A percentile compares a stretch with the other conserved stretches of the same genome.
Evolutionary conservation across 495 filamentous ascomycete species (phyloP).

Genomic region (Melanomma pulvis-pyrius): DNA sequence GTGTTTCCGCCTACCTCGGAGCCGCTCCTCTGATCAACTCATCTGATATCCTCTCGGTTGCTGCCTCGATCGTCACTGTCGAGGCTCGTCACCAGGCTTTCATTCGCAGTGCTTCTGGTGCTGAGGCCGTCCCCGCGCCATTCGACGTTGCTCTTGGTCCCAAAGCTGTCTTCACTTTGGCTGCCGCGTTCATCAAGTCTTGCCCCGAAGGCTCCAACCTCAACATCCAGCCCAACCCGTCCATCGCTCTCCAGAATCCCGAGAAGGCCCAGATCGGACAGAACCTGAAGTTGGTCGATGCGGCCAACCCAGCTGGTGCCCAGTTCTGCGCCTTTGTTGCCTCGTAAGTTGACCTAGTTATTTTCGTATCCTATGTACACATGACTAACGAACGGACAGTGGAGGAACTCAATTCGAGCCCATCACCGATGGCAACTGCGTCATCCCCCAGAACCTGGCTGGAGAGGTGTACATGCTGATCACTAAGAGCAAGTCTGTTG

Average conservation of each 20-base stretch:
- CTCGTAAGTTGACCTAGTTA: conserved; percentile 27
- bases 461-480: conserved; percentile 41
- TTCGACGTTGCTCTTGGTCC: conserved; percentile 63
- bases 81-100: conserved; percentile 65
- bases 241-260: conserved; percentile 55
- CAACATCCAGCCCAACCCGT: conserved; percentile 59
- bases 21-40: conserved; percentile 61
- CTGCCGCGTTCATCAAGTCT: conserved; percentile 62
- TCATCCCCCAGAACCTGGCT: conserved; percentile 32
- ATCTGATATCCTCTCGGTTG: conserved; percentile 56
- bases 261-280: conserved; percentile 50
- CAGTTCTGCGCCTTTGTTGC: conserved; percentile 60
- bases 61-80: conserved; percentile 62
- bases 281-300: conserved; percentile 49
- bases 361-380: neutral
- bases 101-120: conserved; percentile 54
- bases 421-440: conserved; percentile 28
- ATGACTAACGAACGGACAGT: conserved; percentile 25
- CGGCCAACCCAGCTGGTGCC: conserved; percentile 49
- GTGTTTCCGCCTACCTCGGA: conserved; percentile 62
- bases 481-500: conserved; percentile 33
- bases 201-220: conserved; percentile 62
- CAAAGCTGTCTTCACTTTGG: conserved; percentile 63
- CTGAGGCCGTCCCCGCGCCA: conserved; percentile 58
- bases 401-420: conserved; percentile 25